Evolutionary conservation across 1,139 yeast species (phyloP).

Genomic region (Lodderomyces jiufengensis): DNA sequence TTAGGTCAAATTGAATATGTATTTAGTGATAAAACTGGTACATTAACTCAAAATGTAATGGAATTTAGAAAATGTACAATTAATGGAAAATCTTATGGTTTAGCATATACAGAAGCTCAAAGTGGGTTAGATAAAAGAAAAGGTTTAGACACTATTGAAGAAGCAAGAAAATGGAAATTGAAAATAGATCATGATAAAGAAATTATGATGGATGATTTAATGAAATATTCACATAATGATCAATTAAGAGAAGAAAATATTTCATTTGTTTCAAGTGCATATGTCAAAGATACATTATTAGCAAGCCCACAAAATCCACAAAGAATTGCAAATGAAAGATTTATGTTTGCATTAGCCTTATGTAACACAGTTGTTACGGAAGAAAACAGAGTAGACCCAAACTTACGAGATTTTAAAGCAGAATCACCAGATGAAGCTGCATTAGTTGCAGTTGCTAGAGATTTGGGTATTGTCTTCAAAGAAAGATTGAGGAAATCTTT

Average conservation of each 20-base stretch:
- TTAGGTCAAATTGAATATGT: slow-evolving; percentile 95
- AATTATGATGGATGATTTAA: slow-evolving; percentile 59
- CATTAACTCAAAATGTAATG: slow-evolving; percentile 95
- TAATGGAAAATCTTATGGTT: slow-evolving; percentile 82
- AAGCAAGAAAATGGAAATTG: slow-evolving; percentile 57
- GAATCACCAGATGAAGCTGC: slow-evolving; percentile 99
- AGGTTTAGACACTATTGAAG: slow-evolving; percentile 75
- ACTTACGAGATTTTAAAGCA: slow-evolving; percentile 65
- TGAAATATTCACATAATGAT: slow-evolving; percentile 45
- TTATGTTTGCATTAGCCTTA: slow-evolving; percentile 83
- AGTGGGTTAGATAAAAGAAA: slow-evolving; percentile 88
- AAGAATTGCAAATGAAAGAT: slow-evolving; percentile 63
- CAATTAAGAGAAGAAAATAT: slow-evolving; percentile 63
- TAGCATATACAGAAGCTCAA: slow-evolving; percentile 93
- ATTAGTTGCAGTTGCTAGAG: slow-evolving; percentile 88
- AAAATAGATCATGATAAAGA: slow-evolving; percentile 62
- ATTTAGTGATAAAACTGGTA: slow-evolving; percentile 96
- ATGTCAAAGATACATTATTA: slow-evolving; percentile 34
- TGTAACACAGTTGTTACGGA: slow-evolving; percentile 93
- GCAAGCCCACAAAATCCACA: slow-evolving; percentile 40
- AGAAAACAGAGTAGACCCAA: slow-evolving; percentile 52
- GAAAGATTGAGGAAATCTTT: slow-evolving; percentile 73
- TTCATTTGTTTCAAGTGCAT: slow-evolving; percentile 75
- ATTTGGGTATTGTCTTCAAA: slow-evolving; percentile 79
- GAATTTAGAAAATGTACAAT: slow-evolving; percentile 92